These are phyloP conservation scores for Lichina pygmaea DNA, from an alignment of 495 filamentous ascomycete genomes.

Conservation along the genomic window DNA sequence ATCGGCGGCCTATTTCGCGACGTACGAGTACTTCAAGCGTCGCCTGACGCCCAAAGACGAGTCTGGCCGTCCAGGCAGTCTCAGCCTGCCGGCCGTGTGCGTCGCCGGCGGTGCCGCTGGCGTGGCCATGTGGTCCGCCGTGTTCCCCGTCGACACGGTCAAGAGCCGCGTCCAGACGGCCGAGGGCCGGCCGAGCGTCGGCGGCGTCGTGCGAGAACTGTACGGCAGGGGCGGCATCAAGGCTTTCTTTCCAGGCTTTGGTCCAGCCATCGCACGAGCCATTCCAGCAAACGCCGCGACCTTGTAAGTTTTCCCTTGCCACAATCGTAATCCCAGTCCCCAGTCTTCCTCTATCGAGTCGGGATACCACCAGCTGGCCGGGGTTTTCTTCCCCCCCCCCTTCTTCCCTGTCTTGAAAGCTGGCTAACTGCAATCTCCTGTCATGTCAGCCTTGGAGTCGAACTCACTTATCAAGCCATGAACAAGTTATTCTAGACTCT, in stretches of 20 bases:
- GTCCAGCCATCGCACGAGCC: slow-evolving; percentile 72
- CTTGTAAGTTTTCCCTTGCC: slow-evolving; percentile 12
- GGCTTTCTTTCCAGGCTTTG: slow-evolving; percentile 95
- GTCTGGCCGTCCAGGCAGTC: slow-evolving; percentile 39
- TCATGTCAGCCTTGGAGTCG: slow-evolving; percentile 21
- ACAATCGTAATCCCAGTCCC: background rate
- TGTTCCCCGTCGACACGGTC: slow-evolving; percentile 93
- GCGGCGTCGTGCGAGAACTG: slow-evolving; percentile 48
- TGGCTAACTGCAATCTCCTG: background rate
- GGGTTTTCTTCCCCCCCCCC: background rate
- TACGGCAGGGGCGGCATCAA: slow-evolving; percentile 58
- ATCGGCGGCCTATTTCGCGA: slow-evolving; percentile 82
- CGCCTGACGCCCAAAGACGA: slow-evolving; percentile 64
- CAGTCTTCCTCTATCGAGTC: background rate
- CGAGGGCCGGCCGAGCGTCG: slow-evolving; percentile 62
- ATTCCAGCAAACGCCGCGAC: slow-evolving; percentile 81
- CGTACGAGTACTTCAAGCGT: slow-evolving; percentile 87
- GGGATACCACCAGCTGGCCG: background rate
- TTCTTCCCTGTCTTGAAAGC: background rate
- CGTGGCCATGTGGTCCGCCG: slow-evolving; percentile 96
- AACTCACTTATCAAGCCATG: slow-evolving; percentile 62
- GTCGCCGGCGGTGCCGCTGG: slow-evolving; percentile 72
- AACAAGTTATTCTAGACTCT: slow-evolving; percentile 29
- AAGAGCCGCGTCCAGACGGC: slow-evolving; percentile 85
- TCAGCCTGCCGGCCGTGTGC: slow-evolving; percentile 62